Evolutionary conservation across 2,329 filamentous ascomycete species (phyloP).

Genomic region (Thielaviopsis euricoi): DNA sequence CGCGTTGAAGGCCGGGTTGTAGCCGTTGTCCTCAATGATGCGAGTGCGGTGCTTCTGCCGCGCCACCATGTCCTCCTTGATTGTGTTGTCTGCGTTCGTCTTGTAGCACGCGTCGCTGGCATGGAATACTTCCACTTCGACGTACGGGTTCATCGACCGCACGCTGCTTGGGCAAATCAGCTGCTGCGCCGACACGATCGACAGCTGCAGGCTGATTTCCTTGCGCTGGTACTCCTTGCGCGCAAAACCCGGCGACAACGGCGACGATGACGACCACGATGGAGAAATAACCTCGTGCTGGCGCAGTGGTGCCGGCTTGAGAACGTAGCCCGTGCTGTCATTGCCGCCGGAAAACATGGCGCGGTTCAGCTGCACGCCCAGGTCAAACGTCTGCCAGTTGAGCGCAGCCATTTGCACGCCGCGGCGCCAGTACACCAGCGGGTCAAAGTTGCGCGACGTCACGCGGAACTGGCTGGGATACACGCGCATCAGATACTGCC

Average conservation of each 20-base stretch:
- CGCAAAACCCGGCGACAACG: too few relatives aligned
- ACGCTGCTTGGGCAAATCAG: constrained; percentile 66
- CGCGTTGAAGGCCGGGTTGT: constrained; percentile 77
- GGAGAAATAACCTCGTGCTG: constrained; percentile 48
- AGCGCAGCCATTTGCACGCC: constrained; percentile 96
- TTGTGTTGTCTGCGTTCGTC: constrained; percentile 50
- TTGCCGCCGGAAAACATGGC: constrained; percentile 90
- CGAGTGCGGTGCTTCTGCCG: constrained; percentile 66
- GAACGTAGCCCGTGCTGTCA: constrained; percentile 78
- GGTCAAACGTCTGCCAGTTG: constrained; percentile 96
- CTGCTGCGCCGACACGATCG: constrained; percentile 87
- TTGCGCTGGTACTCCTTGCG: constrained; percentile 60
- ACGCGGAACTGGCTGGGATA: constrained; percentile 76
- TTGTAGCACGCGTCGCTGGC: constrained; percentile 89
- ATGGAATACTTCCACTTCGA: constrained; percentile 88
- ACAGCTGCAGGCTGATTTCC: constrained; percentile 68
- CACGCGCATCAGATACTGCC: constrained; percentile 79
- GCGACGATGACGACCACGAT: too few relatives aligned
- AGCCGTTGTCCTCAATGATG: constrained; percentile 75
- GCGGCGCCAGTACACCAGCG: constrained; percentile 80
- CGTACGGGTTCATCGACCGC: constrained; percentile 72
- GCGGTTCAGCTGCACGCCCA: constrained; percentile 89
- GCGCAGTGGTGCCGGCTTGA: constrained; percentile 78
- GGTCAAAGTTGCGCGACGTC: constrained; percentile 85
- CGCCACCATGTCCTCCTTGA: constrained; percentile 28